Evolutionary conservation across 78 protist species (phyloP), one percentile per base, ranked within the genome.

Genomic region (Dictyostelium firmibasis): DNA sequence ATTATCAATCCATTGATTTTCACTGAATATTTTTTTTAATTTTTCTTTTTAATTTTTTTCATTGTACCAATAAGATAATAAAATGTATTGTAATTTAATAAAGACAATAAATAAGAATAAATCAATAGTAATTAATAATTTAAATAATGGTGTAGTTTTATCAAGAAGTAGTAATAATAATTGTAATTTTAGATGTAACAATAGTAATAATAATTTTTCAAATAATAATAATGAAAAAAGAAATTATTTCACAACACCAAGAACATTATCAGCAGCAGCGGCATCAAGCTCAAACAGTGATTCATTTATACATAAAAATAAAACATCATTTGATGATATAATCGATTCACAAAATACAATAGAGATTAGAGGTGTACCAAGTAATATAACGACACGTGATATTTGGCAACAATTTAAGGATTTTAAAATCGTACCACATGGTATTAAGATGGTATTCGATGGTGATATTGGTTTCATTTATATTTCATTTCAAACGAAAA

Each of bases 361-460:
- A 35, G 94, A 89, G 27, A 89, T 89, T 27, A 89, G 67, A 47
- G 83, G 67, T n/a, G 29, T 89, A n/a, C 87, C 94, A 64, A n/a
- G 78, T 7, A 70, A 36, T 50, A 62, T 81, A 4, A 75, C 94
- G 6, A 78, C 75, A 11, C 35, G 53, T 18, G 94, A 89, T 50
- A 70, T 89, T 69, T 36, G 50, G 43, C n/a, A 78, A 14, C 18
- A 29, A 16, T 89, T 89, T 50, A 9, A 25, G 69, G 94, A 75
- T 25, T 50, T 69, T 20, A 10, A 57, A 18, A 89, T 81, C 14
- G 20, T 78, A 38, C 44, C 67, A 18, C 76, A 78, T 89, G 87
- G 94, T n/a, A 81, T 89, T 13, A 89, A 89, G 64, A 89, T 89
- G 94, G 70, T 89, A 18, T 89, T 78, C 20, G 87, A 89, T 75